A percentile compares a stretch with the other conserved stretches of the same genome.
These are phyloP conservation scores for Euptelea pleiosperma DNA, from an alignment of 164 flowering plant species.

Conservation along the genomic window DNA sequence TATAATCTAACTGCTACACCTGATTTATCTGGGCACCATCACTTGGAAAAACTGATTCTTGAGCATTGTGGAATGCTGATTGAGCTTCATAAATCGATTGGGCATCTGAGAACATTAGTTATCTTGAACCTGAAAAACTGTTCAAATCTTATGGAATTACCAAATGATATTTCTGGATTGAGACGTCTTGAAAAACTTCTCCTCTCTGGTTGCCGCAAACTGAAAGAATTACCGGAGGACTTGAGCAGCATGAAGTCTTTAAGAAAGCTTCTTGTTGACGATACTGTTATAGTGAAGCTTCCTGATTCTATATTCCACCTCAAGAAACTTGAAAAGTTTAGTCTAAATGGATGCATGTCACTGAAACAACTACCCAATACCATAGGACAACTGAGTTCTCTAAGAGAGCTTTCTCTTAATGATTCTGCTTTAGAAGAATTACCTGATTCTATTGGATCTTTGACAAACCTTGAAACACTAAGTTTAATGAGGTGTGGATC, in stretches of 20 bases:
- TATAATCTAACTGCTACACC: conserved; percentile 28
- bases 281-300: conserved; percentile 29
- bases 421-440: conserved; percentile 25
- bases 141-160: conserved; percentile 32
- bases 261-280: conserved; percentile 33
- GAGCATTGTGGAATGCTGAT: conserved; percentile 24
- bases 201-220: conserved; percentile 37
- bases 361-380: conserved; percentile 31
- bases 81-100: conserved; percentile 35
- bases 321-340: conserved; percentile 35
- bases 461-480: conserved; percentile 37
- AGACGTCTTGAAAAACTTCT: conserved; percentile 33
- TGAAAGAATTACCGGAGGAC: conserved; percentile 35
- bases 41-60: conserved; percentile 36
- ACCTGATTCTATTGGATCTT: conserved; percentile 35
- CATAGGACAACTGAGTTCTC: conserved; percentile 27
- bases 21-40: conserved; percentile 31
- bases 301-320: conserved; percentile 42
- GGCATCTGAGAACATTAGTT: conserved; percentile 23
- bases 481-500: conserved; percentile 31
- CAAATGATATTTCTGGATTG: conserved; percentile 44
- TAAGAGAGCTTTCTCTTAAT: conserved; percentile 30
- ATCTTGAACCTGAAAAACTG: conserved; percentile 38
- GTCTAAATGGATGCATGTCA: conserved; percentile 22
- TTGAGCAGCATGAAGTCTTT: conserved; percentile 33